These are phyloP conservation scores for Pontederia paniculata DNA, from an alignment of 176 grass and related monocot species.

Conservation along the genomic window DNA sequence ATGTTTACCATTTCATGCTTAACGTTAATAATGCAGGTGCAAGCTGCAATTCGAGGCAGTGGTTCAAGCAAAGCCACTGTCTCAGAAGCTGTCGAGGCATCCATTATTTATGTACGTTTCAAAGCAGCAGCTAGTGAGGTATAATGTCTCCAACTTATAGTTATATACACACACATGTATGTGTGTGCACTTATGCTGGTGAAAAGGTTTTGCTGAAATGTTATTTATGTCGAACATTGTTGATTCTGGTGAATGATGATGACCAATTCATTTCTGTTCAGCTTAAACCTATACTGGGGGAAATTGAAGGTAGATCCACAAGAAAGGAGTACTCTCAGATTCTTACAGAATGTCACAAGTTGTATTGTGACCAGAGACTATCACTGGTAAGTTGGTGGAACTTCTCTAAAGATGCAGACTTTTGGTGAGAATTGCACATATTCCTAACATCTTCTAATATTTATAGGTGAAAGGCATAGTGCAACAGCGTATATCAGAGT, in stretches of 20 bases:
- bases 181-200: too few relatives aligned
- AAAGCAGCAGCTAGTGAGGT: conserved; percentile 96
- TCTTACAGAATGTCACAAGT: conserved; percentile 88
- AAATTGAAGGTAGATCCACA: conserved; percentile 84
- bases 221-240: neutral
- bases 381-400: conserved; percentile 8
- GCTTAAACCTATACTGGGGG: conserved; percentile 82
- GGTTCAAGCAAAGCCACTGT: conserved; percentile 52
- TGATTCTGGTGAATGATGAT: conserved; percentile 1
- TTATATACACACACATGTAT: too few relatives aligned
- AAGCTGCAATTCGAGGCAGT: conserved; percentile 70
- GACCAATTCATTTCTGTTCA: conserved; percentile 26
- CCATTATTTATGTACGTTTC: conserved; percentile 97
- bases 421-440: conserved; percentile 8
- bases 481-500: conserved; percentile 79
- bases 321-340: conserved; percentile 75
- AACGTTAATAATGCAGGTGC: conserved; percentile 42
- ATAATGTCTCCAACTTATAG: conserved; percentile 9
- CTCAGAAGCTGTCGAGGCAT: conserved; percentile 87
- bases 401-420: neutral
- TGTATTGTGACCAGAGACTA: conserved; percentile 95
- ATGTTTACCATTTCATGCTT: neutral
- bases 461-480: conserved; percentile 81
- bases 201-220: neutral
- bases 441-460: conserved; percentile 2